A percentile compares a stretch with the other conserved stretches of the same genome.
These are phyloP conservation scores for Gymnopus androsaceus DNA, from an alignment of 1,284 basidiomycete genomes.

Conservation along the genomic window DNA sequence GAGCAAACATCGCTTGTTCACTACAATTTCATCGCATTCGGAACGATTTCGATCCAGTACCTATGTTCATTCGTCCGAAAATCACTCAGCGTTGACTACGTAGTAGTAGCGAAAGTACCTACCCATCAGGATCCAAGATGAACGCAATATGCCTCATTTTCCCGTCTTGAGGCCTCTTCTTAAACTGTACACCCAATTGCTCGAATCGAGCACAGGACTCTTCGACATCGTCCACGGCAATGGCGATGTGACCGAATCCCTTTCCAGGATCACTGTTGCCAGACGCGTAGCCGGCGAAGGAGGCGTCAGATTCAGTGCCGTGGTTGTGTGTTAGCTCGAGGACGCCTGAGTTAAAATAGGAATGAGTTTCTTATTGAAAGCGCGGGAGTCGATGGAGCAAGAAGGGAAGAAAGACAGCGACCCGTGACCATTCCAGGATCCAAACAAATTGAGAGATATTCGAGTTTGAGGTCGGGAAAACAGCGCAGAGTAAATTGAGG, in stretches of 20 bases:
- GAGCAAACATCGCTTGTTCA: too few relatives aligned
- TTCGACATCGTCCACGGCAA: slow-evolving; percentile 83
- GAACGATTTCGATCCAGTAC: neutral
- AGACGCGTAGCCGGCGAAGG: slow-evolving; percentile 78
- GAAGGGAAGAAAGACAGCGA: too few relatives aligned
- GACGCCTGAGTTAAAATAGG: slow-evolving; percentile 48
- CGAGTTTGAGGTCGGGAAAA: too few relatives aligned
- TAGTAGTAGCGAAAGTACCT: too few relatives aligned
- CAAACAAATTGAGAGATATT: too few relatives aligned
- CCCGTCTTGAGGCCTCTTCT: slow-evolving; percentile 87
- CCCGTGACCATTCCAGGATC: too few relatives aligned
- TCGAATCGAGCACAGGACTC: slow-evolving; percentile 86
- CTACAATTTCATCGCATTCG: neutral
- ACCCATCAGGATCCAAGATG: slow-evolving; percentile 87
- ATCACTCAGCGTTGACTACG: too few relatives aligned
- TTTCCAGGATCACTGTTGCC: slow-evolving; percentile 85
- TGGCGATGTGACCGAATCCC: slow-evolving; percentile 86
- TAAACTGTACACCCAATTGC: slow-evolving; percentile 80
- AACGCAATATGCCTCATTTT: slow-evolving; percentile 88
- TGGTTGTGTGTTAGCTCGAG: slow-evolving; percentile 91
- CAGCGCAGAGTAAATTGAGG: too few relatives aligned
- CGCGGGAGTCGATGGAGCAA: too few relatives aligned
- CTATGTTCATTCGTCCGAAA: too few relatives aligned
- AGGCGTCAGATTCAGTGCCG: slow-evolving; percentile 80
- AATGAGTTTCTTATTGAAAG: neutral